Base-by-base conservation (phyloP, 2,329 filamentous ascomycete species). In the Cladosporium halotolerans region DNA sequence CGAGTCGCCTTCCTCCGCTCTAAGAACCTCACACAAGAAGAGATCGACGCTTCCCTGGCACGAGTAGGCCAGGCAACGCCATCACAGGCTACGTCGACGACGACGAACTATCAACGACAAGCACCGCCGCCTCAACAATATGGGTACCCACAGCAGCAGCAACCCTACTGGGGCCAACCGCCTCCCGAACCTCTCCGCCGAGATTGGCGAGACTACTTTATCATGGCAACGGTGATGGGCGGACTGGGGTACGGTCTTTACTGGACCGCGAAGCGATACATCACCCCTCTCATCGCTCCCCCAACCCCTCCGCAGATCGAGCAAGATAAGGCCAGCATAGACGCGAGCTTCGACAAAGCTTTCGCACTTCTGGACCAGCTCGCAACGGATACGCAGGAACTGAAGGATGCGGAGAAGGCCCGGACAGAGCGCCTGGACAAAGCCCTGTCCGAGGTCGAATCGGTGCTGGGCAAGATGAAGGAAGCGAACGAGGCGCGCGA, bases 191-290 rank as follows among this genome's bases (percentile, higher is more conserved):
- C 83, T 2, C 90, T 90, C 3, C 85, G 83, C 67, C 79, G 93
- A 66, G 93, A 99, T 73, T 99, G 93, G 93, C 82, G 95, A 57
- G 93, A 99, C 68, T 97, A 90, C 88, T 99, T 99, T 73, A 97
- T 99, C 71, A 96, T 97, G 89, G 93, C 93, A 7, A 99, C 93
- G 0, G 88, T 97, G 10, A 86, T 95, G 58, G 86, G 90, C 54
- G 89, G 91, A 45, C 85, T 96, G 16, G 81, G 89, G 38, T 97
- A 96, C 66, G 92, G 91, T 0, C 72, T 96, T 18, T 99, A 93
- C 68, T 82, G 85, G 59, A 80, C 96, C 13, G 88, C 90, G 56
- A 95, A 95, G 83, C 88, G 93, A 65, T 99, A 99, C 65, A 84
- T 99, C 54, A 82, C 87, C 58, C 93, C 93, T 40, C 76, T 99